Evolutionary conservation across 1,284 basidiomycete genomes (phyloP), one percentile per base, ranked within the genome.

Genomic region (Lignosus rhinocerotis): DNA sequence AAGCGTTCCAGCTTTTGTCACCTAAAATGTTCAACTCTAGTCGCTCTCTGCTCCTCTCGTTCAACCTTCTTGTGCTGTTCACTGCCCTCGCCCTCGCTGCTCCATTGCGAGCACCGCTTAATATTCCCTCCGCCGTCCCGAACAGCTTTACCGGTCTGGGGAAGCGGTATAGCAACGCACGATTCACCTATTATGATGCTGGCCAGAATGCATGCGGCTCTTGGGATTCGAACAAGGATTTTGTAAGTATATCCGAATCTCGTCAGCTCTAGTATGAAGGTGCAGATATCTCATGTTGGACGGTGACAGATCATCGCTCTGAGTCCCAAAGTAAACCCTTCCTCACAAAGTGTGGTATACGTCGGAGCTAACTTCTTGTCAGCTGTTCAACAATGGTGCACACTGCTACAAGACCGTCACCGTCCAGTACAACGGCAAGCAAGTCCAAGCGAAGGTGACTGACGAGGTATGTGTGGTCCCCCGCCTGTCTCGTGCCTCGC

Each of bases 141-240:
- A 52, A 54, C 5, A 39, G 42, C 57, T 32, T 19, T 11, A 56
- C 55, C 19, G 34, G 51, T 2, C 33, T 66, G 10, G 53, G 51
- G 10, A 72, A 68, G 64, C 67, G 72, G 31, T 69, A 63, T 53
- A 66, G 65, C 54, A 62, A 66, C 54, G 70, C 71, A 8, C 67
- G 71, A 16, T 70, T 75, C 60, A 74, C 74, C 14, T 75, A 64
- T 60, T 76, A 72, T 58, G 66, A 67, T 36, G 67, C 68, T 21
- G 75, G 75, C 16, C 48, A 71, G 43, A 76, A 76, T 52, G 76
- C 76, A 4, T 78, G 76, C 58, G 76, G 76, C 5, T 61, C 66
- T 39, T 53, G 48, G 8, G 76, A 76, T 65, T 63, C 50, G 6
- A 62, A 65, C 49, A 60, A 60, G 49, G 75, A 76, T 57, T 77